Evolutionary conservation across 2,329 filamentous ascomycete species (phyloP), one percentile per base, ranked within the genome.

Genomic region (Phaeophleospora eucalypticola): DNA sequence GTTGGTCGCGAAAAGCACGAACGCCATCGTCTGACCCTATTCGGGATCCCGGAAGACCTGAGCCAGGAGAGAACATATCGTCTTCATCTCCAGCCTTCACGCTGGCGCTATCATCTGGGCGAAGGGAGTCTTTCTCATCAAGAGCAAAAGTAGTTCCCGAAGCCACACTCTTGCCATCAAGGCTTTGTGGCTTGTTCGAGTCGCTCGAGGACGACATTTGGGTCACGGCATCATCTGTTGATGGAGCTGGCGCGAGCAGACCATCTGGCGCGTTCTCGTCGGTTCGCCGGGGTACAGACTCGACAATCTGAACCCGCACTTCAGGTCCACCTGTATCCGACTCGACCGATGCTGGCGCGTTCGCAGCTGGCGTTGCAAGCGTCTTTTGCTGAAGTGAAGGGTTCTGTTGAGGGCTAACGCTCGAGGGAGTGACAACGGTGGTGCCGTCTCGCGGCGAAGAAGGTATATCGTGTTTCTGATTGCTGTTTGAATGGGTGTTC

Each of bases 101-200:
- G 65, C 90, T 96, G 27, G 91, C 91, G 67, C 91, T 96, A 64
- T 97, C 91, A 68, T 97, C 91, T 7, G 91, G 91, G 10, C 90
- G 84, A 44, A 96, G 76, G 4, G 90, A 96, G 65, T 96, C 91
- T 66, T 96, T 96, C 68, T 97, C 91, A 61, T 97, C 91, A 64
- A 96, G 75, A n/a, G 88, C 89, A 70, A 95, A 96, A 0, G 91
- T 96, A 3, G 89, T 95, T 14, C 88, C 89, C 19, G 91, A 97
- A 3, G 89, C 89, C 59, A 94, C 87, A 66, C 90, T 96, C 71
- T 96, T 96, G 40, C 87, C 89, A 65, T 96, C 91, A 34, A 95
- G 76, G 64, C 89, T 96, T 29, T 88, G 86, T 42, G 88, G 87
- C 68, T 96, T 96, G 2, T 84, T 89, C 33, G 80, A 83, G 37